Percentiles rank a stretch among this genome's conserved stretches.
Conservation (phyloP, 306 rosid genomes). For the Potentilla sterilis region DNA sequence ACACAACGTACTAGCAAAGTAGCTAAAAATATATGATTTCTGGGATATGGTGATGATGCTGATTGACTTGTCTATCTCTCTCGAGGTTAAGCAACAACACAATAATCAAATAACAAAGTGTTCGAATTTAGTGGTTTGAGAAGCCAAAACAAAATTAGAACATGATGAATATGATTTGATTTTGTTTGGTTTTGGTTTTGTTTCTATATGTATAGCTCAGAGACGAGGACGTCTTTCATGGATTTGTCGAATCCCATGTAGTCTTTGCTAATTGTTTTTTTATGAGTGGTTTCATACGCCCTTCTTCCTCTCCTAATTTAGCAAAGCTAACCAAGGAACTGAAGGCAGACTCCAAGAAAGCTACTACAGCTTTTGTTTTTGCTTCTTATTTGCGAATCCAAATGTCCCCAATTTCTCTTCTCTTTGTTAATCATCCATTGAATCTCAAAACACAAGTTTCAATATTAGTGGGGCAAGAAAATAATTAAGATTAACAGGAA, state of each 20-base stretch:
- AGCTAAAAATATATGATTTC: constrained; percentile 13
- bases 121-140: constrained; percentile 27
- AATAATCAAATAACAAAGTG: constrained; percentile 14
- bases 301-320: not conserved
- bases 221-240: constrained; percentile 14
- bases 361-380: not conserved
- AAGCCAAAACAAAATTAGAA: constrained; percentile 19
- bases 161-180: constrained; percentile 2
- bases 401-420: constrained; percentile 14
- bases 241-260: constrained; percentile 49
- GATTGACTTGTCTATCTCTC: constrained; percentile 31
- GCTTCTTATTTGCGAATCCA: constrained; percentile 20
- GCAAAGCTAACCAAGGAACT: not conserved
- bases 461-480: not conserved
- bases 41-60: constrained; percentile 39
- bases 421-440: not conserved
- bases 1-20: not conserved
- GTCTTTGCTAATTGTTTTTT: constrained; percentile 31
- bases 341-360: constrained; percentile 19
- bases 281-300: constrained; percentile 30
- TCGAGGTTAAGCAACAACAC: constrained; percentile 11
- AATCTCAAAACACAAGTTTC: constrained; percentile 21
- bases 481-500: not conserved
- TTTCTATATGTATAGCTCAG: constrained; percentile 11
- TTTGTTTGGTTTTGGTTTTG: not conserved